Conservation (phyloP, 2,329 filamentous ascomycete genomes). For the Talaromyces sp. region DNA sequence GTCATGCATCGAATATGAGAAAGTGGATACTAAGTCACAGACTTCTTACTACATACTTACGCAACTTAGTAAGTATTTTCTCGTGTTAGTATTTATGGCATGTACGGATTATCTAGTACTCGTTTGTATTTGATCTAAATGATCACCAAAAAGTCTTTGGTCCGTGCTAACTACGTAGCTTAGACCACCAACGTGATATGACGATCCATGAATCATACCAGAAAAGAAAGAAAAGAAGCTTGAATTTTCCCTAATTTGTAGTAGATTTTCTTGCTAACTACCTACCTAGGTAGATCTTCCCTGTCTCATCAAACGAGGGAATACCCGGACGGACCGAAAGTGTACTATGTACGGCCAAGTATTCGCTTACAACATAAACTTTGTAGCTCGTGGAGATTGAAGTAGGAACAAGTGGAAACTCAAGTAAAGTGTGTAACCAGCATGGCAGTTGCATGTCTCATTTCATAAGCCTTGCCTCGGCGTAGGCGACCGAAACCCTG, state of each 20-base stretch:
- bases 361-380: neutral
- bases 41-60: conserved; percentile 1
- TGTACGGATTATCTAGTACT: neutral
- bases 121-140: conserved; percentile 3
- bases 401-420: neutral
- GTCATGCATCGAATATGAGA: conserved; percentile 6
- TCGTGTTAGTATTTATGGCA: neutral
- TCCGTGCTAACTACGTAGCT: neutral
- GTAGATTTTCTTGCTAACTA: neutral
- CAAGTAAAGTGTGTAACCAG: neutral
- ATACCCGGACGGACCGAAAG: neutral
- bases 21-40: conserved; percentile 1
- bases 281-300: conserved; percentile 3
- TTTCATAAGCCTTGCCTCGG: neutral
- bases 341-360: neutral
- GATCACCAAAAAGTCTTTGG: neutral
- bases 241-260: neutral
- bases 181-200: neutral
- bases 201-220: conserved; percentile 7
- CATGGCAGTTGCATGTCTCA: neutral
- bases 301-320: conserved; percentile 1
- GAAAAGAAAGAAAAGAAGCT: conserved; percentile 1
- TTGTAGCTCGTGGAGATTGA: neutral
- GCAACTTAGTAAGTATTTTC: neutral
- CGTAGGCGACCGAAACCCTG: neutral